Base-by-base conservation (phyloP, 73 alveolate species). In the Paramecium sonneborni region DNA sequence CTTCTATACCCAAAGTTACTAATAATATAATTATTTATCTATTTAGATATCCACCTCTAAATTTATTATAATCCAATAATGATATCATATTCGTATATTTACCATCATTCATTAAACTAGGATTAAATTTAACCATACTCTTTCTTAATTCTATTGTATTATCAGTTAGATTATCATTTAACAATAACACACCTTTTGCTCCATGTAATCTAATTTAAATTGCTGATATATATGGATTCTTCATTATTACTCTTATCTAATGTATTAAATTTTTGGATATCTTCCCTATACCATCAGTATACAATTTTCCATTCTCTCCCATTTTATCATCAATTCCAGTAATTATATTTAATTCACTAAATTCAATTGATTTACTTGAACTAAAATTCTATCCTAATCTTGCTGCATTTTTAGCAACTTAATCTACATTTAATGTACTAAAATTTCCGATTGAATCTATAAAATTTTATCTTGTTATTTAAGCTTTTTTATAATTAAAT, bases 351-450 rank as follows among this genome's bases (percentile, higher is more conserved):
- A 57, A n/a, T 48, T 93, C 62, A 38, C 87, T 91, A 23, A 94
- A 92, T 58, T 87, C 76, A 48, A 86, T 88, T 0, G 96, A 96
- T 2, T 95, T 95, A 7, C 98, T 87, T 35, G 97, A 93, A 57
- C 98, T 95, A 18, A 97, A 96, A 52, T 97, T 87, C 88, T 95
- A 96, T 11, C 99, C 99, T 26, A 96, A 56, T 67, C 99, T 93
- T 21, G 99, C 98, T 28, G 96, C 96, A 93, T 97, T 95, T 85
- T 97, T 97, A 85, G 95, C 97, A 37, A 93, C 48, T 43, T 79
- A 26, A 44, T 79, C 93, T 44, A 84, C 76, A 38, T 91, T 92
- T 20, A 96, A 96, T 6, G 56, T 70, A 18, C 94, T 92, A 85
- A 97, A 97, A 57, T 96, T 95, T 28, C 99, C 99, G 76, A 97